Evolutionary conservation across 2,329 filamentous ascomycete species (phyloP), one percentile per base, ranked within the genome.

Genomic region (Ceratocystis harringtonii): DNA sequence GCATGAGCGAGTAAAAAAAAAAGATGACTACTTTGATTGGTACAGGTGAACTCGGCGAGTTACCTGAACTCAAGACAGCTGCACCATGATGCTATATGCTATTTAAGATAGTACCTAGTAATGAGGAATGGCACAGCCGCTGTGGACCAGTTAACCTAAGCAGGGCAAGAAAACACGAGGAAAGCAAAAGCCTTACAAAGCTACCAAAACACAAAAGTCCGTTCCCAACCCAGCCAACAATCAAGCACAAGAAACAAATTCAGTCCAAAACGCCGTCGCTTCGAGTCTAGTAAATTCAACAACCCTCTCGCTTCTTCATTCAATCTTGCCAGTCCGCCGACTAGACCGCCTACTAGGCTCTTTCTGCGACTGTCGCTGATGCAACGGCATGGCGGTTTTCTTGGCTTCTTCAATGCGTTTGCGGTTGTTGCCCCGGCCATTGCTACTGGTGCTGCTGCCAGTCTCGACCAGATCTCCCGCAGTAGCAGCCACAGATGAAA

Each of bases 331-430:
- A 15, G 55, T 3, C 50, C 63, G 50, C 55, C 36, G 63, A 19
- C 64, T 63, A n/a, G 63, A 52, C 44, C 63, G 58, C 62, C 63
- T 44, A 17, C 57, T 58, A 3, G 62, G 57, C 19, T 67, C 65
- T 36, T 67, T 67, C 43, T 65, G 63, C 1, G 66, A 63, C 17
- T 65, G 63, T 15, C 66, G 36, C 17, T 65, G 57, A 50, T 67
- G 66, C 58, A 67, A 52, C n/a, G 66, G 66, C 60, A 62, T 65
- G 7, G 66, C 66, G n/a, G 63, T 65, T 60, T 67, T 67, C 66
- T 67, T 67, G n/a, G 62, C 57, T 19, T 67, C 66, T 50, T 67
- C 66, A 32, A 67, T 67, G 15, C 52, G 44, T 41, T 67, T 67
- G 36, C 66, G 63, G 32, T 44, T 61, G 15, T 25, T 63, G 43